A percentile compares a stretch with the other conserved stretches of the same genome.
These are phyloP conservation scores for Mycena vitilis DNA, from an alignment of 768 basidiomycete species.

Conservation along the genomic window DNA sequence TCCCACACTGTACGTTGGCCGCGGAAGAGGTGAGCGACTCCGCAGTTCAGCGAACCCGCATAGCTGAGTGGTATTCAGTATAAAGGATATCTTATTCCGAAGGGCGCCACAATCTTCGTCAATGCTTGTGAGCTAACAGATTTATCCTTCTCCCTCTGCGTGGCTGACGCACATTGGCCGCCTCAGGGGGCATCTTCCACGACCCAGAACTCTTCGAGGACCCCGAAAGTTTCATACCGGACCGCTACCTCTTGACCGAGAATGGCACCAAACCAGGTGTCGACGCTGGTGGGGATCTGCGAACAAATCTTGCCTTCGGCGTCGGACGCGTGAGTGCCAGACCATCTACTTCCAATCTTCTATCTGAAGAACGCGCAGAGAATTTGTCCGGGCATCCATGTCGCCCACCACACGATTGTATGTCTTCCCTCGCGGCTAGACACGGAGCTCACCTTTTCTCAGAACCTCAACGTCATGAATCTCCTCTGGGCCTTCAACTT, in stretches of 20 bases:
- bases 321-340: constrained; percentile 22
- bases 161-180: background rate
- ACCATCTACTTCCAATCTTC: background rate
- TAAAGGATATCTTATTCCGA: constrained; percentile 12
- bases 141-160: too few species aligned
- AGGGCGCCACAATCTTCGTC: constrained; percentile 13
- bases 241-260: background rate
- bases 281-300: constrained; percentile 13
- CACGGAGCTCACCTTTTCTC: background rate
- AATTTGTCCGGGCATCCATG: background rate
- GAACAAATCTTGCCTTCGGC: constrained; percentile 20
- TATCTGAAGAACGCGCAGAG: background rate
- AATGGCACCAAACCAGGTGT: background rate
- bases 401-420: background rate
- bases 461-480: constrained; percentile 41
- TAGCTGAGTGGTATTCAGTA: constrained; percentile 4
- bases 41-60: too few species aligned
- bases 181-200: constrained; percentile 18
- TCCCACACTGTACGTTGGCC: constrained; percentile 17
- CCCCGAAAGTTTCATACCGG: background rate
- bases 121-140: constrained; percentile 4
- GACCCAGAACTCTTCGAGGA: constrained; percentile 1
- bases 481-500: constrained; percentile 47
- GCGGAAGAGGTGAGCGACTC: constrained; percentile 15
- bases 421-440: background rate